phyloP scores from a whole-genome alignment of 202 grass and related monocot genomes.

The Sporobolus alterniflorus region DNA sequence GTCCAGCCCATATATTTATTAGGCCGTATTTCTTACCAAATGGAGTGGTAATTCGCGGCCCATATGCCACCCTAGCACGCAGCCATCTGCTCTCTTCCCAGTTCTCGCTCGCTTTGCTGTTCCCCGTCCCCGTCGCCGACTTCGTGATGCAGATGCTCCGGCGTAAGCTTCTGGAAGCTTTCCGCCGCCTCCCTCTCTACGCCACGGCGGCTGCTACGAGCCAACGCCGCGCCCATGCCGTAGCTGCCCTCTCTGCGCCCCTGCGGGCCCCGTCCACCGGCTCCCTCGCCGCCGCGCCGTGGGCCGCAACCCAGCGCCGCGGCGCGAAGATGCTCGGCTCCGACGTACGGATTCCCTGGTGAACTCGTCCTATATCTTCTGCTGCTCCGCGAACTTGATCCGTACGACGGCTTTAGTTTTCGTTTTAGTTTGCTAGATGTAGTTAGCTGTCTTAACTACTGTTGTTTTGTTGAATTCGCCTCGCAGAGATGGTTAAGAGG shows the following conservation, averaged over 20 bases:
- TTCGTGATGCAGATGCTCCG: constrained; percentile 61
- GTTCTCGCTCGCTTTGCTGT: background rate
- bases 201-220: background rate
- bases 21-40: background rate
- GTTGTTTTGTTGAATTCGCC: background rate
- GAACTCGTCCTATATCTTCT: background rate
- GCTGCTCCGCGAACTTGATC: too few species aligned
- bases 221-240: background rate
- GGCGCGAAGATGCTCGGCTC: constrained; percentile 89
- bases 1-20: background rate
- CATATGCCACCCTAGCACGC: background rate
- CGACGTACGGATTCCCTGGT: constrained; percentile 53
- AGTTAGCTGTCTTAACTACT: background rate
- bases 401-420: background rate
- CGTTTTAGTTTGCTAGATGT: background rate
- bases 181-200: constrained; percentile 25
- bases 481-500: background rate
- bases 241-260: constrained; percentile 39
- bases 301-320: constrained; percentile 76
- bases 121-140: background rate
- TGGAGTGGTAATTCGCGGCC: background rate
- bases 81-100: too few species aligned
- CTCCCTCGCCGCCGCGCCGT: constrained; percentile 58
- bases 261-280: background rate
- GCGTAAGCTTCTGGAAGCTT: constrained; percentile 56